These are phyloP conservation scores for Nicotiana rustica DNA, from an alignment of 305 asterid species.

Conservation along the genomic window DNA sequence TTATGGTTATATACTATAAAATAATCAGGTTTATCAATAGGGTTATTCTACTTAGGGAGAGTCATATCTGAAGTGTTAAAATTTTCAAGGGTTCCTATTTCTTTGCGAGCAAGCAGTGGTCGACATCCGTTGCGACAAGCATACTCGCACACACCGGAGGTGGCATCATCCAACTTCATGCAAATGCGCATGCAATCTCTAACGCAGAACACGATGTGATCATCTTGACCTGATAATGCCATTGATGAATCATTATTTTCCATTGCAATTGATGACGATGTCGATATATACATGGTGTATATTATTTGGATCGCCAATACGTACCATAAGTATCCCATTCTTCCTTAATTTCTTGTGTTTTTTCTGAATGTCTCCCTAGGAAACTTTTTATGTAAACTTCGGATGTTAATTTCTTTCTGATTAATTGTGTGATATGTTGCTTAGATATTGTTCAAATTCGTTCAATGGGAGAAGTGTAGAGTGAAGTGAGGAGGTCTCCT, in stretches of 20 bases:
- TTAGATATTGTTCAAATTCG: neutral
- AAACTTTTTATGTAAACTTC: neutral
- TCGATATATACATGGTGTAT: neutral
- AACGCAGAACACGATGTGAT: neutral
- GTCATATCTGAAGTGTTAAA: neutral
- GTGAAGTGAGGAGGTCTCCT: conserved; percentile 30
- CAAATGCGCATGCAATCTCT: conserved; percentile 12
- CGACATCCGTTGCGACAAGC: conserved; percentile 23
- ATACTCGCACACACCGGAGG: neutral
- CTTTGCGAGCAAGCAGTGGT: neutral
- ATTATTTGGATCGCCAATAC: conserved; percentile 5
- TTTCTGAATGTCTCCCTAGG: neutral
- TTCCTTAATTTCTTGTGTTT: neutral
- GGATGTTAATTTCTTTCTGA: neutral
- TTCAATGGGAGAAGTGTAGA: conserved; percentile 18
- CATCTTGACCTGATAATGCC: neutral
- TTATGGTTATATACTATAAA: neutral
- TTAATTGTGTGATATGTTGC: neutral
- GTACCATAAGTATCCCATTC: neutral
- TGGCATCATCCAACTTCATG: conserved; percentile 5
- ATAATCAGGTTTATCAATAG: neutral
- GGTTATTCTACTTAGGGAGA: neutral
- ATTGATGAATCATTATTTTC: neutral
- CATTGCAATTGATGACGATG: neutral
- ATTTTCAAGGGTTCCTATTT: neutral